Conservation (phyloP, 345 rosid species). For the Conringia planisiliqua region DNA sequence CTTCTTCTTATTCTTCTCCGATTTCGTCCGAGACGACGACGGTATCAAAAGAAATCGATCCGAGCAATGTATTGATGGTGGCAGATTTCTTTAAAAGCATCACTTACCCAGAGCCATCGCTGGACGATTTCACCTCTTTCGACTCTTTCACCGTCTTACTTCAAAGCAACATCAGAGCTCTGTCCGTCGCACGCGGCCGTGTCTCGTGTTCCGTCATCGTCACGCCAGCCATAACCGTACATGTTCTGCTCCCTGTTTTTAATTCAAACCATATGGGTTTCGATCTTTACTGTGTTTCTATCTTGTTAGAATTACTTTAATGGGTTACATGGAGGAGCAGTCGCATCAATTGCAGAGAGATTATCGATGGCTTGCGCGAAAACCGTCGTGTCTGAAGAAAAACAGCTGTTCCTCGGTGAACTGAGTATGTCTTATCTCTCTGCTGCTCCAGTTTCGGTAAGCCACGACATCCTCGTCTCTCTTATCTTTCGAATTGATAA, state of each 20-base stretch:
- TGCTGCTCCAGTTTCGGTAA: conserved; percentile 43
- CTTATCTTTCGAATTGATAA: not conserved
- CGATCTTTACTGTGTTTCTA: conserved; percentile 18
- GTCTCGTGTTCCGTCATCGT: conserved; percentile 57
- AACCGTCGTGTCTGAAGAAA: conserved; percentile 55
- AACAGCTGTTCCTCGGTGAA: conserved; percentile 63
- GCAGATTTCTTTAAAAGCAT: conserved; percentile 20
- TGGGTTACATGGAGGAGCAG: conserved; percentile 68
- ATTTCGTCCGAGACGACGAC: not conserved
- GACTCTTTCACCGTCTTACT: conserved; percentile 53
- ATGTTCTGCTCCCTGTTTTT: not conserved
- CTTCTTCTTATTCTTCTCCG: conserved; percentile 19
- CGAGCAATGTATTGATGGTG: not conserved
- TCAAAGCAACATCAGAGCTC: conserved; percentile 40
- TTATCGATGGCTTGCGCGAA: conserved; percentile 61
- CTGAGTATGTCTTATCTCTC: conserved; percentile 64
- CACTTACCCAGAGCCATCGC: conserved; percentile 23
- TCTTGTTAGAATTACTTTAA: conserved; percentile 45
- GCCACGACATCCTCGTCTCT: not conserved
- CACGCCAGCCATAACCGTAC: conserved; percentile 49
- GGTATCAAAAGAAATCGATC: conserved; percentile 29
- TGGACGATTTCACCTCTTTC: conserved; percentile 20
- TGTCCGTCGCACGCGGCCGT: conserved; percentile 48
- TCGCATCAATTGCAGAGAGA: conserved; percentile 68
- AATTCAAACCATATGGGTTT: conserved; percentile 9